Evolutionary conservation across 768 basidiomycete species (phyloP), one percentile per base, ranked within the genome.

Genomic region (Lanmaoa pseudosensibilis): DNA sequence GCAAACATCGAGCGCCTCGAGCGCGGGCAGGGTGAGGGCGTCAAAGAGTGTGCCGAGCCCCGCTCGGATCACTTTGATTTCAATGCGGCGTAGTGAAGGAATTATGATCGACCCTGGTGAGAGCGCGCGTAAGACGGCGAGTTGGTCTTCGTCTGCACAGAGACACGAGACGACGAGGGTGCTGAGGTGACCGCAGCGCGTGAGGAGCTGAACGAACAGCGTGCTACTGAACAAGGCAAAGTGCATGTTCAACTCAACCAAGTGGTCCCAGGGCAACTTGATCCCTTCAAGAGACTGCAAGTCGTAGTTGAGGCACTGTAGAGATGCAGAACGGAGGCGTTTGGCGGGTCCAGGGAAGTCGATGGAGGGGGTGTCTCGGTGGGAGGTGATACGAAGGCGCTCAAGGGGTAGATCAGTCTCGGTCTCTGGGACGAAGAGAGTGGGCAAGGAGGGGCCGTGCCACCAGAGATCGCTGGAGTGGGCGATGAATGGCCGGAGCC

Each of bases 1-100:
- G 25, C 66, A 69, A 7, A 72, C 45, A 21, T 73, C 70, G 27
- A 72, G 59, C 27, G 73, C 72, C 19, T 72, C 67, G 25, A 72
- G 63, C 12, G 60, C 62, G 13, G 70, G 70, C 30, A 72, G 46
- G 0, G 60, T 58, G 32, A 72, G 58, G 1, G 56, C 56, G 36
- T 27, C 34, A 2, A 72, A 65, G 11, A 72, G 39, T 2, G 16
- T 21, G 32, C 56, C 64, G 7, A 72, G 60, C 27, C 68, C 66
- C 4, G 62, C 64, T 13, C 64, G 63, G 25, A 68, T 60, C 36
- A 72, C 63, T 19, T 70, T 72, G 46, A 73, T 59, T n/a, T 72
- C 70, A 41, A 72, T 50, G 44, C 64, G 66, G 30, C 50, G 64
- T 13, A 72, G 33, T 0, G 25, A 47, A 12, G 47, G 49, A 32